Conservation (phyloP, 2,329 filamentous ascomycete species). For the Beauveria varroae region DNA sequence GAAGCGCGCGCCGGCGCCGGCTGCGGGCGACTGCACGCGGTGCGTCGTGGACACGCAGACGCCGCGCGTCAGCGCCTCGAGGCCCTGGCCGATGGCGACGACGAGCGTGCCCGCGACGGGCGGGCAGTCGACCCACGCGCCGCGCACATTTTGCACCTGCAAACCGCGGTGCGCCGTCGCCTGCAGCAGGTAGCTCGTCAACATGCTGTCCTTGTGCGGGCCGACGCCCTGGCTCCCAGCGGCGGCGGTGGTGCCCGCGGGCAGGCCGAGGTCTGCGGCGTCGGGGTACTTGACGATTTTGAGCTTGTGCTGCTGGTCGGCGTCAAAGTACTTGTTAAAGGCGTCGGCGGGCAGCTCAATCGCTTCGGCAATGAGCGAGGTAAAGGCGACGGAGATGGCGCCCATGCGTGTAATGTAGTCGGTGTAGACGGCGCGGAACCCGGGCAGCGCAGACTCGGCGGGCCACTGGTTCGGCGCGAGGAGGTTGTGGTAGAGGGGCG, state of each 20-base stretch:
- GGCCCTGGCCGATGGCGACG: slow-evolving; percentile 78
- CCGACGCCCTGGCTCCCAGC: slow-evolving; percentile 53
- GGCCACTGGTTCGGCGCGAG: slow-evolving; percentile 80
- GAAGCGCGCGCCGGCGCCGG: slow-evolving; percentile 65
- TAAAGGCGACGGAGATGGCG: slow-evolving; percentile 64
- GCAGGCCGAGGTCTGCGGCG: slow-evolving; percentile 45
- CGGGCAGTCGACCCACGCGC: slow-evolving; percentile 76
- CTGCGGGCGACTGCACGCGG: slow-evolving; percentile 65
- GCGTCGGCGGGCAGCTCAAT: slow-evolving; percentile 61
- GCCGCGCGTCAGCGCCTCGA: slow-evolving; percentile 77
- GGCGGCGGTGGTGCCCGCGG: slow-evolving; percentile 26
- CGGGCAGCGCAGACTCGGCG: slow-evolving; percentile 50
- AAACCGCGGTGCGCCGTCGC: slow-evolving; percentile 67
- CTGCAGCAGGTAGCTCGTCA: slow-evolving; percentile 75
- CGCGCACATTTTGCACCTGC: slow-evolving; percentile 73
- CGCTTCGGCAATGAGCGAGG: slow-evolving; percentile 75
- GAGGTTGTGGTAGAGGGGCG: slow-evolving; percentile 68
- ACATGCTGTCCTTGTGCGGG: slow-evolving; percentile 80
- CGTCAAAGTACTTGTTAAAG: slow-evolving; percentile 73
- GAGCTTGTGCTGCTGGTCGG: slow-evolving; percentile 72
- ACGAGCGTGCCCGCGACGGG: slow-evolving; percentile 72
- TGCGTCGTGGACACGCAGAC: slow-evolving; percentile 80
- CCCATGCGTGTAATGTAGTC: slow-evolving; percentile 75
- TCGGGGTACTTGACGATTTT: slow-evolving; percentile 88
- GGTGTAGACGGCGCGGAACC: slow-evolving; percentile 60